Evolutionary conservation across 345 rosid species (phyloP).

Genomic region (Salix brachista): DNA sequence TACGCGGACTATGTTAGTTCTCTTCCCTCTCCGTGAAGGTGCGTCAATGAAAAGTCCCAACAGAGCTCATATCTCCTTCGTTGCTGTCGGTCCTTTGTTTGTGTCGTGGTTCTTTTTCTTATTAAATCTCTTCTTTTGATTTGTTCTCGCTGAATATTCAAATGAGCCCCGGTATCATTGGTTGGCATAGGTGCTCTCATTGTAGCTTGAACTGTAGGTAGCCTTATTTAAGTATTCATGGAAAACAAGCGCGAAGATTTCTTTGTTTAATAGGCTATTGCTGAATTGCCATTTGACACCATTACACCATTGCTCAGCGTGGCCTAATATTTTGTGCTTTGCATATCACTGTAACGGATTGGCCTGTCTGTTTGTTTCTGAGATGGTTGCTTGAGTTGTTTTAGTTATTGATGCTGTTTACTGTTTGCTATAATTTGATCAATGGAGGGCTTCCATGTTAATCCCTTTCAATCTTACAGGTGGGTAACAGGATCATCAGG

Average conservation of each 20-base stretch:
- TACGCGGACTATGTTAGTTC: too few relatives aligned
- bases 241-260: not conserved
- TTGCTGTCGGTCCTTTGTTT: too few relatives aligned
- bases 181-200: not conserved
- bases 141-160: not conserved
- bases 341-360: not conserved
- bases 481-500: conserved; percentile 54
- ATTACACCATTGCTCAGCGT: not conserved
- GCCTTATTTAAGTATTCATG: not conserved
- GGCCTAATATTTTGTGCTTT: not conserved
- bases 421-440: not conserved
- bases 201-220: not conserved
- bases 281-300: not conserved
- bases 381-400: not conserved
- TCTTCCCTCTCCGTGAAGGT: too few relatives aligned
- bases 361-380: not conserved
- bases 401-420: not conserved
- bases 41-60: too few relatives aligned
- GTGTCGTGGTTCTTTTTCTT: not conserved
- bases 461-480: conserved; percentile 23
- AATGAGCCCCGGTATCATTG: too few relatives aligned
- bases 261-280: not conserved
- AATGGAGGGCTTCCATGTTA: not conserved
- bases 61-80: too few relatives aligned
- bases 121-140: not conserved